Base-by-base conservation (phyloP, 208 protist genomes). In the Acanthamoeba castellanii region DNA sequence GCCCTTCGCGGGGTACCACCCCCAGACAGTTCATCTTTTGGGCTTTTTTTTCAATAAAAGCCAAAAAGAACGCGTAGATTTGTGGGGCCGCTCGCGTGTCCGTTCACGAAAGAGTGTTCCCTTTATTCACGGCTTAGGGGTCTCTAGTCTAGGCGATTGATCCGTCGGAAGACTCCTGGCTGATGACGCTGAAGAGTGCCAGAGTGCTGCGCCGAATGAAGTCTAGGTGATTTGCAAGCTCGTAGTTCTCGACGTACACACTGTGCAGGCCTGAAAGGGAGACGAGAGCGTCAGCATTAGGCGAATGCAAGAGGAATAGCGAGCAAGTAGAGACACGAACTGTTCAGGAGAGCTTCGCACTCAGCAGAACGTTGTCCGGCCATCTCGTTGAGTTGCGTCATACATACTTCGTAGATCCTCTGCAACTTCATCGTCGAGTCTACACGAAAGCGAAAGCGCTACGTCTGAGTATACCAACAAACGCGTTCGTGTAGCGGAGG, bases 341-440 rank as follows among this genome's bases (percentile, higher is more conserved):
- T 32, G 9, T 64, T 11, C 3, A 88, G 50, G 1, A 88, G 52
- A 5, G 81, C 81, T 45, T 88, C 81, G 27, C 81, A 88, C 50
- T 88, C 81, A 30, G 50, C 45, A 11, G 81, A 88, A 25, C 81
- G 81, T 25, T 88, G 81, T 0, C 81, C 52, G 0, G 81, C 81
- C 81, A 88, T 55, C 50, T 88, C 81, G 25, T 22, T 88, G 50
- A 88, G n/a, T n/a, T 88, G 81, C 27, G 81, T 42, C 81, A 88
- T 88, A 14, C 81, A 88, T 64, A 64, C 81, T 27, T 88, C 81
- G 50, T 88, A 88, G 50, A 88, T 64, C n/a, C 81, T 64, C 81
- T 88, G 81, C 30, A 88, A 16, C 81, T 88, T 88, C 81, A 88
- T 25, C 1, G 81, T 88, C 13, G 81, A 64, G 13, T 88, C 81